Evolutionary conservation across 2,329 filamentous ascomycete species (phyloP), one percentile per base, ranked within the genome.

Genomic region (Periglandula ipomoeae): DNA sequence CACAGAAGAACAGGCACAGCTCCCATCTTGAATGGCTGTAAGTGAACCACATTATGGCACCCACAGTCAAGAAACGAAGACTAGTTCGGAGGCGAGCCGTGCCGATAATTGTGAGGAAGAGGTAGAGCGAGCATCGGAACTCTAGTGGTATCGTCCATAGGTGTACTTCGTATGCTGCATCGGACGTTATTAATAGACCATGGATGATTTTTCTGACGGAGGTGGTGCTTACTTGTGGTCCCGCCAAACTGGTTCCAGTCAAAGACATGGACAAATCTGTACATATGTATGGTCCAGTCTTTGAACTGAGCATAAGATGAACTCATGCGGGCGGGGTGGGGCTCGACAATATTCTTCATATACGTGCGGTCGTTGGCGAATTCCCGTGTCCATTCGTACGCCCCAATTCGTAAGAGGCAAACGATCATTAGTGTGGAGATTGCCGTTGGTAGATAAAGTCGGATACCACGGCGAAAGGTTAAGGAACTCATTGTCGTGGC

Each of bases 111-210:
- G 70, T 67, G 7, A 81, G 61, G 59, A 81, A 82, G 9, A 82
- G 68, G 50, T 76, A 68, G 59, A 82, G 71, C 2, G 76, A 79
- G 59, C 73, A 76, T 51, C 74, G 69, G 56, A 78, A 80, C 59
- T 82, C 79, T 42, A 80, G 71, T 3, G 79, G 78, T 39, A 82
- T 81, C 5, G 79, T 82, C 79, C 79, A 82, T 22, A 82, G 62
- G 52, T 82, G 79, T 23, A 76, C 69, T 56, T 81, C 76, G 56
- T 80, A 78, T 20, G 61, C 67, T 60, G 7, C 5, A 35, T 26
- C 24, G 8, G 3, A 44, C 35, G 54, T 65, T 41, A 65, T 58
- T 30, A 50, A 15, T 15, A 4, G 15, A 32, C 4, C 24, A 32
- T 6, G 11, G 47, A 35, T 4, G 41, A 7, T 23, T 19, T 9